Percentiles rank a stretch among this genome's conserved stretches.
These are phyloP conservation scores for Didymella pinodella DNA, from an alignment of 2,329 filamentous ascomycete genomes.

Conservation along the genomic window DNA sequence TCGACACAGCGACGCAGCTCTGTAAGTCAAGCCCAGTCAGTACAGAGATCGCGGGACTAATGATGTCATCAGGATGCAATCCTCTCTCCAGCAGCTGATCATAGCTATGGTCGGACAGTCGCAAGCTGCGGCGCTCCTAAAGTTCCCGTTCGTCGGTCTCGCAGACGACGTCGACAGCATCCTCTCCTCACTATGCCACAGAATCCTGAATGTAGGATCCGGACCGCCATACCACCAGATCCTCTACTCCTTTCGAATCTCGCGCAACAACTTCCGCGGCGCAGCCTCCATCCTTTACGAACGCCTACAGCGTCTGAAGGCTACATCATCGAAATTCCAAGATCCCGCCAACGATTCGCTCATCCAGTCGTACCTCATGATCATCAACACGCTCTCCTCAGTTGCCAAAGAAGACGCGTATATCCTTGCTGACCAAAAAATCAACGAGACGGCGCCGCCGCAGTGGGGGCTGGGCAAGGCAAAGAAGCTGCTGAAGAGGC, in stretches of 20 bases:
- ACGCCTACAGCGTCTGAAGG: conserved; percentile 61
- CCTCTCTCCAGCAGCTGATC: conserved; percentile 73
- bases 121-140: conserved; percentile 62
- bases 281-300: conserved; percentile 66
- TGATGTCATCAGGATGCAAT: conserved; percentile 60
- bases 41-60: conserved; percentile 23
- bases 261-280: conserved; percentile 85
- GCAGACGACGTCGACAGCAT: conserved; percentile 81
- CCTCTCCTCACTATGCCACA: conserved; percentile 74
- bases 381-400: conserved; percentile 92
- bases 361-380: conserved; percentile 80
- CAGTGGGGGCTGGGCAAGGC: conserved; percentile 44
- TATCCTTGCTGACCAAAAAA: conserved; percentile 66
- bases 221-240: conserved; percentile 82
- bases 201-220: conserved; percentile 68
- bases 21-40: conserved; percentile 54
- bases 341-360: conserved; percentile 62
- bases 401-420: conserved; percentile 84
- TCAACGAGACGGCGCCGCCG: conserved; percentile 50
- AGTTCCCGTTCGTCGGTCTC: conserved; percentile 80
- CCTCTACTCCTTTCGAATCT: conserved; percentile 88
- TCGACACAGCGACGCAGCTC: conserved; percentile 72
- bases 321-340: conserved; percentile 50
- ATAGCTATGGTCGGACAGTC: conserved; percentile 47
- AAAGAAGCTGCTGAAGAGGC: conserved; percentile 65